Evolutionary conservation across 1,284 basidiomycete species (phyloP), one percentile per base, ranked within the genome.

Genomic region (Anthracocystis panici-leucophaei): DNA sequence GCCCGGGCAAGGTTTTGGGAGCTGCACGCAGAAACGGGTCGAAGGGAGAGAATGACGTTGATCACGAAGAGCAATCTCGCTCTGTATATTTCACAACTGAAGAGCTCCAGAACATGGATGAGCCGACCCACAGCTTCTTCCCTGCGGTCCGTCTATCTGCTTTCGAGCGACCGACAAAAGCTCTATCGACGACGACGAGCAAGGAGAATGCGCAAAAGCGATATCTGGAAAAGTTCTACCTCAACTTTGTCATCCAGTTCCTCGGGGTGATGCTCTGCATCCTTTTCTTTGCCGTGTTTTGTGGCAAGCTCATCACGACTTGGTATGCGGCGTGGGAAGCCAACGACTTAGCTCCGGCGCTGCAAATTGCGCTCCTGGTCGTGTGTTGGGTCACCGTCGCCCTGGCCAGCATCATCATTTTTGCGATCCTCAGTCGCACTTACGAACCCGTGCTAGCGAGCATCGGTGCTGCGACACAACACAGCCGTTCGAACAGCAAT

Each of bases 261-360:
- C 18, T 51, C 21, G 65, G 57, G 0, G 27, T 68, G 11, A 23
- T 60, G 56, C 55, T 61, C 5, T 63, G 65, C 61, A 54, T 63
- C 11, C 42, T 65, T 11, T 64, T 74, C 62, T 68, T 68, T 25
- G 61, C 38, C 31, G 25, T 62, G 45, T 61, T 68, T 27, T 50
- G 45, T 18, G 71, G 63, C 20, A 55, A 54, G 49, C 61, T 68
- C 31, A 50, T 63, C 50, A 65, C 65, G 11, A 48, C 57, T 10
- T 68, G 57, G 61, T 74, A 74, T n/a, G 54, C 65, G 23, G 62
- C 58, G 2, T 65, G 61, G 65, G 71, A 74, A 23, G 57, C 60
- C 14, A 68, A 67, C 46, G 29, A 61, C 3, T 29, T 61, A 10
- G 65, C 46, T 2, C 1, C 42, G 5, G 58, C 57, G 5, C 8